Percentiles rank a stretch among this genome's conserved stretches.
Evolutionary conservation across 768 basidiomycete genomes (phyloP).

Genomic region (Suillus ampliporus): DNA sequence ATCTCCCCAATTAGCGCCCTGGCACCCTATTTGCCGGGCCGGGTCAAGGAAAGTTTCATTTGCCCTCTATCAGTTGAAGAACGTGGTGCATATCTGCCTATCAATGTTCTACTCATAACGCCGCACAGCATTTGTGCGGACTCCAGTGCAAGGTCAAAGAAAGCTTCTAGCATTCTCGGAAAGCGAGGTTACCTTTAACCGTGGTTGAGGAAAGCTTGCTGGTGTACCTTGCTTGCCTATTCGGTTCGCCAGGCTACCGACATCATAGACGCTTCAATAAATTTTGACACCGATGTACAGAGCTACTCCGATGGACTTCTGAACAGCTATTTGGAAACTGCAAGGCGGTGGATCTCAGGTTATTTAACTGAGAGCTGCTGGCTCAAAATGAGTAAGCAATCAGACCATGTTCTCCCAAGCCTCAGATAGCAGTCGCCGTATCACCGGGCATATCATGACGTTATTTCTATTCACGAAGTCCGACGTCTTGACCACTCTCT

Average conservation of each 20-base stretch:
- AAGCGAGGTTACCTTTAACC: too few relatives aligned
- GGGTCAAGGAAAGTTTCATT: neutral
- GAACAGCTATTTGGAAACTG: neutral
- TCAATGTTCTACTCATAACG: neutral
- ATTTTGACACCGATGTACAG: neutral
- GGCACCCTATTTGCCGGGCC: neutral
- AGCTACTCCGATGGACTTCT: neutral
- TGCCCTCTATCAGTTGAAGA: neutral
- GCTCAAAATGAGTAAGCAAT: neutral
- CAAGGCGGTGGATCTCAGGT: neutral
- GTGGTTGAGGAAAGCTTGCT: too few relatives aligned
- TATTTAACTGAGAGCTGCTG: conserved; percentile 1
- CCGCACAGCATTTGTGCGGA: neutral
- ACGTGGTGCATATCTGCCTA: too few relatives aligned
- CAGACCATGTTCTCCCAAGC: conserved; percentile 7
- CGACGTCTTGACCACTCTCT: conserved; percentile 11
- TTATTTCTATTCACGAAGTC: conserved; percentile 16
- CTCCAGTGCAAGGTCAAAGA: too few relatives aligned
- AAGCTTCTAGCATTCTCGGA: too few relatives aligned
- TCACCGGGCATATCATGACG: conserved; percentile 17
- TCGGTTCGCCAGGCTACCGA: neutral
- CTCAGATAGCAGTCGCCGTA: neutral
- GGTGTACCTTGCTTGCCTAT: neutral
- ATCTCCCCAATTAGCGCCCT: neutral
- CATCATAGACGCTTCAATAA: neutral